These are phyloP conservation scores for Haberlea rhodopensis DNA, from an alignment of 257 asterid genomes.

Conservation along the genomic window DNA sequence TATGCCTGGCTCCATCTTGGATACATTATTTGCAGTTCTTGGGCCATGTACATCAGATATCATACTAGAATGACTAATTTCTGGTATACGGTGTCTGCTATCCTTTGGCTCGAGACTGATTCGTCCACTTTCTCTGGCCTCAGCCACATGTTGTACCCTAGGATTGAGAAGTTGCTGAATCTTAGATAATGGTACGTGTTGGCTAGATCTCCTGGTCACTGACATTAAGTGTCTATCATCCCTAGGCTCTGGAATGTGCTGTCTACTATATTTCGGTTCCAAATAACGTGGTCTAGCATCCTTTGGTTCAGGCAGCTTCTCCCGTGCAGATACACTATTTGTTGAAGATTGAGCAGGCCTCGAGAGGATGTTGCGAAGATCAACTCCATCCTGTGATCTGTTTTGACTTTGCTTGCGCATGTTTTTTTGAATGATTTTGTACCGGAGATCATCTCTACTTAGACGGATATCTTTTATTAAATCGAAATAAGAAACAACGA, in stretches of 20 bases:
- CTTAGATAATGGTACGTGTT: slow-evolving; percentile 32
- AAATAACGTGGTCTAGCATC: slow-evolving; percentile 37
- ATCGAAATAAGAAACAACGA: slow-evolving; percentile 24
- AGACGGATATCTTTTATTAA: slow-evolving; percentile 48
- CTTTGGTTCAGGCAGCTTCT: slow-evolving; percentile 41
- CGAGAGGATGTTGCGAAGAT: slow-evolving; percentile 77
- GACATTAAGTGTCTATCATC: slow-evolving; percentile 37
- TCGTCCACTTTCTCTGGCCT: slow-evolving; percentile 36
- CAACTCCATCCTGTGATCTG: slow-evolving; percentile 49
- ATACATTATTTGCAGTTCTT: slow-evolving; percentile 41
- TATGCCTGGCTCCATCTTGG: slow-evolving; percentile 41
- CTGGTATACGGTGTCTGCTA: slow-evolving; percentile 41
- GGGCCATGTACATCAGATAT: slow-evolving; percentile 27
- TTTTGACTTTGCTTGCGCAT: slow-evolving; percentile 43
- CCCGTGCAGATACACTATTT: slow-evolving; percentile 34
- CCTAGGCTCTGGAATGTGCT: slow-evolving; percentile 32
- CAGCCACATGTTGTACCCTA: slow-evolving; percentile 37
- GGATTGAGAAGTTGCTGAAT: slow-evolving; percentile 31
- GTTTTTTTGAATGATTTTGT: slow-evolving; percentile 63
- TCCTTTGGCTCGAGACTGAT: slow-evolving; percentile 39
- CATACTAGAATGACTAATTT: slow-evolving; percentile 35
- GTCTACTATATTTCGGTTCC: slow-evolving; percentile 38
- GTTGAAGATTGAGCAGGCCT: slow-evolving; percentile 82
- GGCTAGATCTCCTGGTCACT: slow-evolving; percentile 34
- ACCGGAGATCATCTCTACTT: slow-evolving; percentile 72